Evolutionary conservation across 2,329 filamentous ascomycete species (phyloP), one percentile per base, ranked within the genome.

Genomic region (Sarocladium kiliense): DNA sequence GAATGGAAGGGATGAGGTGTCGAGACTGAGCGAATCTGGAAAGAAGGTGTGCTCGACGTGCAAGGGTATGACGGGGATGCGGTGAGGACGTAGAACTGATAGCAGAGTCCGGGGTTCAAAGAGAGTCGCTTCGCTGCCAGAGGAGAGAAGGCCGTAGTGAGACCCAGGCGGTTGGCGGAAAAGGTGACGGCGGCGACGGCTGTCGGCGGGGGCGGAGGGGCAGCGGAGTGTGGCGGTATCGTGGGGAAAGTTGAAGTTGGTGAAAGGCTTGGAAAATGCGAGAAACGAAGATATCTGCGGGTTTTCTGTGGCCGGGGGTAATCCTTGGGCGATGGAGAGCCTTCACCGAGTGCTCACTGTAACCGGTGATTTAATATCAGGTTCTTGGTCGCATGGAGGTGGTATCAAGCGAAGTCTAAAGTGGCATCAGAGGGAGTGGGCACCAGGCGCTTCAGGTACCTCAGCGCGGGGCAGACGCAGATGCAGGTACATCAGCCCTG

Each of bases 101-200:
- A 21, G 30, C 47, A 51, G n/a, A 51, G 26, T 51, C 47, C 47
- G 47, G 47, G 47, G 47, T 51, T 21, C 47, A 51, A 36, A 36
- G 25, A 34, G 3, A 25, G 25, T 12, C 47, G 11, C 6, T 39
- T 39, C n/a, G 44, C 23, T 14, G n/a, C 9, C 9, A 11, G 39
- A 39, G 39, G n/a, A 23, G 44, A 47, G 16, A 16, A 18, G 23
- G 21, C 9, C 12, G 44, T 18, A 9, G 9, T 18, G 11, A 23
- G 19, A 21, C 14, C n/a, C 27, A 27, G 19, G 47, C 25, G 18
- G 47, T 47, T 9, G 47, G 26, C 23, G 23, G 47, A 23, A 51
- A 34, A 34, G 25, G 30, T 51, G 25, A 32, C 36, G 30, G 47
- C 47, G 26, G n/a, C 44, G n/a, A n/a, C n/a, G 44, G 44, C 44